Evolutionary conservation across 805 yeast species (phyloP).

Genomic region (Torulaspora quercuum): DNA sequence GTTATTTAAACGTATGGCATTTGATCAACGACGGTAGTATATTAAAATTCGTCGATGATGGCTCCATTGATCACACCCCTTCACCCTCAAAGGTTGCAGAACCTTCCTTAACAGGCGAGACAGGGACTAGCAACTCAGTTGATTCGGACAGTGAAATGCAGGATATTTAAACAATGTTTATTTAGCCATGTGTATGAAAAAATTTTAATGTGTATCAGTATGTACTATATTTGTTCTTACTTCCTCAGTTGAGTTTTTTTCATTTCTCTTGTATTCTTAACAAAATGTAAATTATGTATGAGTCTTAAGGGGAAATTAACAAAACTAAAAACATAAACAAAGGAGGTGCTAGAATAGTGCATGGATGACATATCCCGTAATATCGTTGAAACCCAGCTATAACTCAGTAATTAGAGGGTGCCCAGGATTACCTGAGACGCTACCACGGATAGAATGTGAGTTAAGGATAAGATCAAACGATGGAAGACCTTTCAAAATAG

Average conservation of each 20-base stretch:
- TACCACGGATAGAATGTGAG: conserved; percentile 58
- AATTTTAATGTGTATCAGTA: conserved; percentile 2
- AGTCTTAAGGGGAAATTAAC: no score
- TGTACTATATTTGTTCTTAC: no score
- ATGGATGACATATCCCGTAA: conserved; percentile 31
- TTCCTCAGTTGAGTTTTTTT: no score
- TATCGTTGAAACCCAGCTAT: conserved; percentile 48
- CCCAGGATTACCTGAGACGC: conserved; percentile 62
- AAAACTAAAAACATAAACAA: no score
- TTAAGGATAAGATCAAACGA: conserved; percentile 51
- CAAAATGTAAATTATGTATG: no score
- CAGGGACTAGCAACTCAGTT: conserved; percentile 2
- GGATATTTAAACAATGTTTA: conserved; percentile 6
- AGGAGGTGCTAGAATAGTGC: no score
- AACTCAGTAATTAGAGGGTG: conserved; percentile 58
- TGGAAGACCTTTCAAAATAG: conserved; percentile 46
- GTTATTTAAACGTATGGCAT: conserved; percentile 71
- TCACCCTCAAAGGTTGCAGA: background rate
- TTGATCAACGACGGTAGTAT: conserved; percentile 65
- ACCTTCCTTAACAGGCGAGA: background rate
- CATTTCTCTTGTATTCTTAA: no score
- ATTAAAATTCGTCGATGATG: conserved; percentile 53
- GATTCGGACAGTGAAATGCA: conserved; percentile 12
- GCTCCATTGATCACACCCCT: conserved; percentile 24
- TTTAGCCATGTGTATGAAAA: background rate